Evolutionary conservation across 768 basidiomycete species (phyloP).

Genomic region (Amanita muscaria): DNA sequence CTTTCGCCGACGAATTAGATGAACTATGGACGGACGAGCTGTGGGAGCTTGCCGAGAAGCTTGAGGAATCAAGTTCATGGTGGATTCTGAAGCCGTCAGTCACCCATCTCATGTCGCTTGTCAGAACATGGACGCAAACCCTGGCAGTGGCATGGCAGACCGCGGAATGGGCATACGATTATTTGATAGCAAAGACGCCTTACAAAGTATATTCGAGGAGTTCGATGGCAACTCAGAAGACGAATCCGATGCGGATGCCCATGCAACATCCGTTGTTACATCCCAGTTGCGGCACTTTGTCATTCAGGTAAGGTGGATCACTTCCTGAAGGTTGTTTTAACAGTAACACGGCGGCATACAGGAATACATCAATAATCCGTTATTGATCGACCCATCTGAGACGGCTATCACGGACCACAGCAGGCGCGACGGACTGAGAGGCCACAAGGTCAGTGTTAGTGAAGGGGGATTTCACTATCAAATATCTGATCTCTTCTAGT

Average conservation of each 20-base stretch:
- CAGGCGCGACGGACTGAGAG: conserved; percentile 22
- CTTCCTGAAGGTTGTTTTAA: neutral
- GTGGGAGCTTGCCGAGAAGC: conserved; percentile 67
- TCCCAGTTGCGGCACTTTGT: conserved; percentile 95
- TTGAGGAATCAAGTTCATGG: conserved; percentile 55
- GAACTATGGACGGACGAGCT: conserved; percentile 91
- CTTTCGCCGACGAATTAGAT: conserved; percentile 89
- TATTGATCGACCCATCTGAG: conserved; percentile 67
- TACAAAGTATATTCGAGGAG: conserved; percentile 68
- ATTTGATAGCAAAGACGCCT: conserved; percentile 67
- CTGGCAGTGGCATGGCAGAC: conserved; percentile 77
- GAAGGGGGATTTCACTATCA: too few species aligned
- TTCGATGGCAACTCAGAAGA: conserved; percentile 56
- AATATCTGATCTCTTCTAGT: too few species aligned
- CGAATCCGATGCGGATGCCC: conserved; percentile 30
- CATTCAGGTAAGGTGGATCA: conserved; percentile 57
- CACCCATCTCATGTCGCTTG: conserved; percentile 5
- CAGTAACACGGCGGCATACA: conserved; percentile 22
- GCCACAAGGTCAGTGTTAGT: conserved; percentile 46
- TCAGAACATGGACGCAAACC: neutral
- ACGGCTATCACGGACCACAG: conserved; percentile 14
- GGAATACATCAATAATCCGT: conserved; percentile 79
- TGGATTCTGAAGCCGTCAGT: conserved; percentile 88
- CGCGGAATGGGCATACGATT: conserved; percentile 90
- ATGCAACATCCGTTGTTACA: conserved; percentile 54